Base-by-base conservation (phyloP, 352 stramenopile species). In the Phytopythium mirpurense region DNA sequence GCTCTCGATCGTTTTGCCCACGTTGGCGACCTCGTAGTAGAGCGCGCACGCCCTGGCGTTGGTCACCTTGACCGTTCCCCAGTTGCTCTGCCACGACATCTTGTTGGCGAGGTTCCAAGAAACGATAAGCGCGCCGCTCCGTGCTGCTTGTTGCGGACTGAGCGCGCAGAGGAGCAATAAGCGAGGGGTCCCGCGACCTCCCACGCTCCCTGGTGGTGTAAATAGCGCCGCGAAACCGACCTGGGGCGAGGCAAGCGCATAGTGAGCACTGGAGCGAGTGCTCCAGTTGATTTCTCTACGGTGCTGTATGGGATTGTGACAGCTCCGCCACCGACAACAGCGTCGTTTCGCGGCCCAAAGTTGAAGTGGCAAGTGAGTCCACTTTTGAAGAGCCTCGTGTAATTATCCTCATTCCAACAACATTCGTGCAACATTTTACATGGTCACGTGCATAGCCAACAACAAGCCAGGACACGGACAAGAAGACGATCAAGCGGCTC, bases 1-100 rank as follows among this genome's bases (percentile, higher is more conserved):
- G 57, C 74, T 84, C 59, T 92, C 82, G 48, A 92, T 83, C 31
- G 80, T 88, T 56, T 92, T 92, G 52, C 82, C 82, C 26, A 92
- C 82, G 49, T 92, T 90, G 53, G 79, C 75, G 53, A 92, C 68
- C 54, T 92, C 75, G 47, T 78, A 86, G 73, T 92, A 92, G 18
- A 90, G 68, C 15, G 79, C 79, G 15, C 63, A 72, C 2, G 82
- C 77, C 54, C 81, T 88, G 62, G 82, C 79, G 51, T 85, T 86
- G 24, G 75, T 63, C 34, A 74, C 74, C 65, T 90, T 92, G 58
- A 88, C 70, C 15, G 70, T 86, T 16, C 72, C 71, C 76, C 79
- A 90, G 47, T 75, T 66, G 43, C 68, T 79, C 52, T 86, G 74
- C 74, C 76, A 83, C 60, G 75, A 86, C 77, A 88, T 88, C 24